These are phyloP conservation scores for Neoarthrinium moseri DNA, from an alignment of 2,329 filamentous ascomycete species.

Conservation along the genomic window DNA sequence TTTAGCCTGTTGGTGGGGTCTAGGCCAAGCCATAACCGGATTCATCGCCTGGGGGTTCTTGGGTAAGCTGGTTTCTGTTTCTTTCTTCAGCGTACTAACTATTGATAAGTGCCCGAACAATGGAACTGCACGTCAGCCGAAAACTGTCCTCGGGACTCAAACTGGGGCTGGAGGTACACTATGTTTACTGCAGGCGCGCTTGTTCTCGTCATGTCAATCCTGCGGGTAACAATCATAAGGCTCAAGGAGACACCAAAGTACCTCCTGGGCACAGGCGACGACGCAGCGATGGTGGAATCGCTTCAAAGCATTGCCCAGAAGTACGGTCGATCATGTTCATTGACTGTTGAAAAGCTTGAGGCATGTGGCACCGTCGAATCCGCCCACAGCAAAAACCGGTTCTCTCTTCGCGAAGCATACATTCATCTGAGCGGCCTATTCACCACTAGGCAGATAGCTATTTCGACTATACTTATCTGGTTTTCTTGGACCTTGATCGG, in stretches of 20 bases:
- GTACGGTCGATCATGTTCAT: conserved; percentile 37
- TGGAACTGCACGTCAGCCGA: conserved; percentile 41
- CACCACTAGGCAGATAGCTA: conserved; percentile 54
- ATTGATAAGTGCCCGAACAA: conserved; percentile 25
- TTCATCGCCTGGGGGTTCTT: conserved; percentile 51
- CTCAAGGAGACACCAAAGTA: conserved; percentile 62
- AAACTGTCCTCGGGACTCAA: conserved; percentile 39
- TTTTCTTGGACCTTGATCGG: conserved; percentile 69
- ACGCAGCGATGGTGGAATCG: conserved; percentile 46
- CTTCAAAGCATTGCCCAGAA: conserved; percentile 35
- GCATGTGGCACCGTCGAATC: conserved; percentile 42
- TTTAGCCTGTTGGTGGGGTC: conserved; percentile 56
- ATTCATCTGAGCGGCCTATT: conserved; percentile 67
- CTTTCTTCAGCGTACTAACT: background rate
- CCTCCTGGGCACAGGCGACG: conserved; percentile 49
- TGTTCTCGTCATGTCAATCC: conserved; percentile 48
- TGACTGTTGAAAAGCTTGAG: conserved; percentile 44
- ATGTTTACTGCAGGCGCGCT: conserved; percentile 46
- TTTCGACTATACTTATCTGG: conserved; percentile 66
- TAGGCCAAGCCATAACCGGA: conserved; percentile 46
- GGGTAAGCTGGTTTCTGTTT: conserved; percentile 30
- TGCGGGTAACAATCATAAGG: conserved; percentile 52
- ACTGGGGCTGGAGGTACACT: conserved; percentile 51
- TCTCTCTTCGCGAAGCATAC: conserved; percentile 31
- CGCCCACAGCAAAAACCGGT: conserved; percentile 32